These are phyloP conservation scores for Naganishia onofrii DNA, from an alignment of 768 basidiomycete genomes.

Conservation along the genomic window DNA sequence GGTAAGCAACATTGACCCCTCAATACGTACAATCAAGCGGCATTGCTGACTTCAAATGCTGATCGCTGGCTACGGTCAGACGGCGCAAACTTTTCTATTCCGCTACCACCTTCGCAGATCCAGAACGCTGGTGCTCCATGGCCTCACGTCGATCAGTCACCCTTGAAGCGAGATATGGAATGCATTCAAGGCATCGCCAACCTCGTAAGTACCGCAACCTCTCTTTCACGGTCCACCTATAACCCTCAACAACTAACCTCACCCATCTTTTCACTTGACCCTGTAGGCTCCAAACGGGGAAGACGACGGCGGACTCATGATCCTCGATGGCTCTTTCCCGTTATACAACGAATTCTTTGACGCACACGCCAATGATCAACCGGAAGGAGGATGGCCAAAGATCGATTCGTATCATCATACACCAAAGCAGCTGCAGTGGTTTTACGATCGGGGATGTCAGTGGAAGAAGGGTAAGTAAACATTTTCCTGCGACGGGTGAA, in stretches of 20 bases:
- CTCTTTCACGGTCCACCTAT: not conserved
- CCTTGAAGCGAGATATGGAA: conserved; percentile 34
- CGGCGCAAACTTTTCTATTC: conserved; percentile 44
- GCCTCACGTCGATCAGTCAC: conserved; percentile 49
- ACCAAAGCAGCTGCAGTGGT: conserved; percentile 48
- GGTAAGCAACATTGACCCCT: conserved; percentile 32
- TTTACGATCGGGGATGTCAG: conserved; percentile 50
- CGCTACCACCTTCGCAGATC: conserved; percentile 39
- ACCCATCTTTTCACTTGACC: no score
- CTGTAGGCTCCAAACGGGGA: conserved; percentile 46
- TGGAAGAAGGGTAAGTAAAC: conserved; percentile 44
- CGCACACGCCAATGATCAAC: conserved; percentile 39
- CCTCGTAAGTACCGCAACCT: conserved; percentile 29
- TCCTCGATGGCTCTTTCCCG: conserved; percentile 49
- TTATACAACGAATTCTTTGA: conserved; percentile 51
- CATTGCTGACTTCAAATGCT: no score
- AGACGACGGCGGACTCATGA: conserved; percentile 53
- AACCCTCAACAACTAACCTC: no score
- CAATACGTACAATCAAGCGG: no score
- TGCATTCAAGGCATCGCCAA: conserved; percentile 47
- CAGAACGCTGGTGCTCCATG: conserved; percentile 38
- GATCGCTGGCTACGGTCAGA: conserved; percentile 16
- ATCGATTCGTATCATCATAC: conserved; percentile 39
- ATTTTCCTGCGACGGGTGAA: no score
- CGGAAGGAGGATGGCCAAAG: conserved; percentile 28